Evolutionary conservation across 352 stramenopile genomes (phyloP), one percentile per base, ranked within the genome.

Genomic region (Stephanocyclus meneghinianus): DNA sequence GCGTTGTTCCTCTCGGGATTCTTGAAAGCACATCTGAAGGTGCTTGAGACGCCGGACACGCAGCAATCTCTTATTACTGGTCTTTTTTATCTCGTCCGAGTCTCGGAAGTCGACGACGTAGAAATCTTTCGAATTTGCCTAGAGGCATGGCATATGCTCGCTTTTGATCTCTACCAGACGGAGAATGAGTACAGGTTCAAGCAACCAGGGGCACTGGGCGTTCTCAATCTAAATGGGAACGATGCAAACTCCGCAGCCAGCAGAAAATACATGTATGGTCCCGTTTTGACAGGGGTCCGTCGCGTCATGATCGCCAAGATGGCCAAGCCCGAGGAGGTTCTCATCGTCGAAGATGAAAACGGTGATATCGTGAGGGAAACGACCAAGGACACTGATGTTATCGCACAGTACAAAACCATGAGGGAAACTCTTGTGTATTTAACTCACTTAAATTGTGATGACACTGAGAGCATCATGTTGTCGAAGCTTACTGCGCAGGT

Each of bases 351-450:
- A 86, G 97, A 99, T 80, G 98, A 99, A 67, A 99, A 99, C 83
- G 97, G 97, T 35, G 96, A 95, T 76, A 94, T 96, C 76, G 91
- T 96, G 9, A 93, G 97, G 35, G 97, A 99, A 88, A 98, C 95
- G n/a, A 98, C 95, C 16, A 99, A 99, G 88, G 97, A 99, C 81
- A 99, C 97, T 7, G 97, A 99, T 83, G 97, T 97, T 1, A 96
- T 99, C 76, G 98, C 97, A 37, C 96, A 99, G 91, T 99, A 99
- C 90, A 99, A 99, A 91, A 99, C 96, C 7, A 99, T 99, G 97
- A 92, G 98, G 70, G 97, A 99, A 89, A 98, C 95, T 11, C 88
- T 99, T 4, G 97, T 99, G 57, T 99, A 99, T 88, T 92, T 99
- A 64, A 99, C 97, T n/a, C 96, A 99, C 85, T 88, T 99, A 57